Evolutionary conservation across 768 basidiomycete species (phyloP).

Genomic region (Leccinum subgranulosum): DNA sequence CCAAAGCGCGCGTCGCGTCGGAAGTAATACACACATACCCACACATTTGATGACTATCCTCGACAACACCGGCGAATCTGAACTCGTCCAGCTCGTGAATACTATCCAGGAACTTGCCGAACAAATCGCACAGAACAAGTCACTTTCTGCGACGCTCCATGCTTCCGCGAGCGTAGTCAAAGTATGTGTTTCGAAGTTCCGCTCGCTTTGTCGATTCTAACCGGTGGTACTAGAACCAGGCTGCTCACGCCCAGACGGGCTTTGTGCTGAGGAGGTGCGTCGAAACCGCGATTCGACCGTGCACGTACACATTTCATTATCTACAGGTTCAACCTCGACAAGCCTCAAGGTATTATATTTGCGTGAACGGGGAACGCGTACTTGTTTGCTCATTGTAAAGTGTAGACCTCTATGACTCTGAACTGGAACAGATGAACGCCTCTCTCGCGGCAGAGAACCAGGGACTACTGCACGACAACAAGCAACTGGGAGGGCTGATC

Average conservation of each 20-base stretch:
- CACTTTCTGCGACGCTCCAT: constrained; percentile 68
- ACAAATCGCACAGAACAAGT: constrained; percentile 77
- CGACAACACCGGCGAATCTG: constrained; percentile 51
- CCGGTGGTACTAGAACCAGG: constrained; percentile 64
- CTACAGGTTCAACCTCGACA: constrained; percentile 79
- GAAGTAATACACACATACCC: background rate
- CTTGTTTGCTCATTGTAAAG: background rate
- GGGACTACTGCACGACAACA: constrained; percentile 87
- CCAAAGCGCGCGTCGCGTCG: background rate
- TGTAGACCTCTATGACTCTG: constrained; percentile 84
- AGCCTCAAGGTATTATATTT: constrained; percentile 61
- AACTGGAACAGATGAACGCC: constrained; percentile 85
- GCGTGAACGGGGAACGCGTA: background rate
- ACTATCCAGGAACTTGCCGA: constrained; percentile 79
- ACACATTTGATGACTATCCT: constrained; percentile 48
- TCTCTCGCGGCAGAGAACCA: constrained; percentile 82
- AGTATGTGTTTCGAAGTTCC: constrained; percentile 42
- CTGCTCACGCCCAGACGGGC: constrained; percentile 85
- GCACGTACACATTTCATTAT: background rate
- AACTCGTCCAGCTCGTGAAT: constrained; percentile 59
- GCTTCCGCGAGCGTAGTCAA: constrained; percentile 74
- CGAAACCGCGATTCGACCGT: background rate
- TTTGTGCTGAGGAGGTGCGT: constrained; percentile 82
- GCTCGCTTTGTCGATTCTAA: background rate
- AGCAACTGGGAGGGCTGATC: constrained; percentile 84